phyloP scores from a whole-genome alignment of 2,329 filamentous ascomycete genomes.

The Triangularia verruculosa region DNA sequence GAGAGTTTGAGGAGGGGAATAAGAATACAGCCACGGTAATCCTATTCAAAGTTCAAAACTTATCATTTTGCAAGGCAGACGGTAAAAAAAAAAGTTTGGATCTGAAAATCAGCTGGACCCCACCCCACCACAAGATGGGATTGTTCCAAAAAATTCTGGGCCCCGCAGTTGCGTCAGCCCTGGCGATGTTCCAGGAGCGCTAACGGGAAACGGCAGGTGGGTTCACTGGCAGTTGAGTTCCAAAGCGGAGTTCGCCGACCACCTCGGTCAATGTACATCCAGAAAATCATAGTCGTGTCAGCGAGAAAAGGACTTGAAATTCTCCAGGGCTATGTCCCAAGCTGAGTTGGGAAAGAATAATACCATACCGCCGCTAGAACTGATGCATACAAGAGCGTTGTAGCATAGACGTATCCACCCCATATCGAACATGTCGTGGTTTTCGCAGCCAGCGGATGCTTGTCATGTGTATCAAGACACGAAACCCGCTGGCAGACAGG shows the following conservation, averaged over 20 bases:
- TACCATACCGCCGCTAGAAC: neutral
- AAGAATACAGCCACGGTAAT: neutral
- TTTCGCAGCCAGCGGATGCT: neutral
- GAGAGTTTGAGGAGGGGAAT: neutral
- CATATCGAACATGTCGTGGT: neutral
- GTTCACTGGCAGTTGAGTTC: neutral
- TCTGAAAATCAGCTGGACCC: neutral
- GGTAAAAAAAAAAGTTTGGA: conserved; percentile 13
- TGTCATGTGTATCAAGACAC: too few relatives aligned
- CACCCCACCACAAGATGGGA: conserved; percentile 9
- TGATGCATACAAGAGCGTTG: neutral
- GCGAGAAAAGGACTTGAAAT: neutral
- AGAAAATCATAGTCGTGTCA: neutral
- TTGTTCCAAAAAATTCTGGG: conserved; percentile 5
- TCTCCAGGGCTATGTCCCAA: neutral
- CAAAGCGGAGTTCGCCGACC: conserved; percentile 4
- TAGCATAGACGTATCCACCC: neutral
- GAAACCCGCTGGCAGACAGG: too few relatives aligned
- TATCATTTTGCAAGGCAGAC: neutral
- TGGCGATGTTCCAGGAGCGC: neutral
- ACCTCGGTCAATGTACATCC: neutral
- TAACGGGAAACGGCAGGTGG: conserved; percentile 15
- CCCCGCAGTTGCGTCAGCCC: conserved; percentile 11
- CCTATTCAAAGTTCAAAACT: neutral
- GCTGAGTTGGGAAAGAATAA: neutral